These are phyloP conservation scores for Mercurialis annua DNA, from an alignment of 345 rosid species.

Conservation along the genomic window DNA sequence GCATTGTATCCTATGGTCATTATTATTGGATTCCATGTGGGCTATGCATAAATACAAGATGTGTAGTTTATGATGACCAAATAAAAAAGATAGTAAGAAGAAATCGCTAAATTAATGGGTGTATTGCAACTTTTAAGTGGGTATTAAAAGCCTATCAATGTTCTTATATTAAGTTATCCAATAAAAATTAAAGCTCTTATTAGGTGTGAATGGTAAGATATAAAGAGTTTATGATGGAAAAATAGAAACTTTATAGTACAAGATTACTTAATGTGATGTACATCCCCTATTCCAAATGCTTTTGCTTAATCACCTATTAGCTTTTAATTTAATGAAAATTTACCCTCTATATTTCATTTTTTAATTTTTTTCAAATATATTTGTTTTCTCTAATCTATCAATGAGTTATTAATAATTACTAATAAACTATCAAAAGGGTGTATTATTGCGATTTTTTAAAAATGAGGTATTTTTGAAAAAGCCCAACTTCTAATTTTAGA, in stretches of 20 bases:
- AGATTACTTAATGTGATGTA: not conserved
- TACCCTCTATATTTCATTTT: too few relatives aligned
- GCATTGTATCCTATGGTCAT: constrained; percentile 15
- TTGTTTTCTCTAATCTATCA: too few relatives aligned
- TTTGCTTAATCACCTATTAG: not conserved
- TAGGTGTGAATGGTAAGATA: constrained; percentile 12
- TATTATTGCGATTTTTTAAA: too few relatives aligned
- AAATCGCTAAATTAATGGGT: constrained; percentile 11
- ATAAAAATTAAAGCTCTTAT: constrained; percentile 7
- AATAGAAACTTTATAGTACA: not conserved
- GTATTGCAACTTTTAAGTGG: constrained; percentile 21
- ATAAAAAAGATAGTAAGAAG: constrained; percentile 5
- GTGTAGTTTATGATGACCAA: constrained; percentile 16
- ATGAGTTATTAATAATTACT: too few relatives aligned
- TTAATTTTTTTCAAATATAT: too few relatives aligned
- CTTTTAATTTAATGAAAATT: too few relatives aligned
- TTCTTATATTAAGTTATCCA: constrained; percentile 19
- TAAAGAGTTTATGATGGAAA: not conserved
- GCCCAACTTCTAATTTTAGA: too few relatives aligned
- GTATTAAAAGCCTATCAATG: constrained; percentile 5
- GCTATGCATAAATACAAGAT: constrained; percentile 21
- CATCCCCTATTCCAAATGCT: not conserved
- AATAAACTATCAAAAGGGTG: too few relatives aligned
- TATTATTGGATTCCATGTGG: constrained; percentile 34
- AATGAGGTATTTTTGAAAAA: too few relatives aligned